A percentile compares a stretch with the other conserved stretches of the same genome.
phyloP scores from a whole-genome alignment of 208 protist species.

The Wallacemonas sp. region DNA sequence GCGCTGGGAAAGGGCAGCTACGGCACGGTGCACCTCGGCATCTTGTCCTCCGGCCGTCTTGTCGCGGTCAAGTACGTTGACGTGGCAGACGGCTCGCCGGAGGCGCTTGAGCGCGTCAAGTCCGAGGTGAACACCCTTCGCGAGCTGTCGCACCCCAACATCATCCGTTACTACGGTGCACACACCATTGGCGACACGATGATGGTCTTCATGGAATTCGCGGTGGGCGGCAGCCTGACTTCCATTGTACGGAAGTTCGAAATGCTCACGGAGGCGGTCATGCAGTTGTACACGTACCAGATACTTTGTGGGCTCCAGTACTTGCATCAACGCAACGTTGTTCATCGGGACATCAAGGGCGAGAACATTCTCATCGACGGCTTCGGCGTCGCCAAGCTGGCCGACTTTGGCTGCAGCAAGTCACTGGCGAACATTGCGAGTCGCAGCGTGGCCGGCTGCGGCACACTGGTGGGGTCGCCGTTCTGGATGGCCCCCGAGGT shows the following conservation, averaged over 20 bases:
- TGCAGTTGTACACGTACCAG: constrained; percentile 78
- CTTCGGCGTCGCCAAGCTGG: constrained; percentile 85
- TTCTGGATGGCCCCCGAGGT: constrained; percentile 91
- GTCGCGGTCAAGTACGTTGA: constrained; percentile 73
- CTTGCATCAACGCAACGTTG: constrained; percentile 82
- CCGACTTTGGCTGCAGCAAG: constrained; percentile 89
- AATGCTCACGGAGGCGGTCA: constrained; percentile 65
- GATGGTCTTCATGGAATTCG: constrained; percentile 92
- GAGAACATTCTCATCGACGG: constrained; percentile 89
- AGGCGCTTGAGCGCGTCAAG: constrained; percentile 53
- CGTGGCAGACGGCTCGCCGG: constrained; percentile 42
- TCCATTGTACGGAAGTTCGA: constrained; percentile 78
- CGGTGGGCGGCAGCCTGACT: constrained; percentile 79
- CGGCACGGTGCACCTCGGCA: constrained; percentile 65
- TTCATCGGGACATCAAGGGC: constrained; percentile 92
- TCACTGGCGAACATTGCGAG: constrained; percentile 58
- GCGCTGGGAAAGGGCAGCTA: constrained; percentile 68
- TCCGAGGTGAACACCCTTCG: constrained; percentile 73
- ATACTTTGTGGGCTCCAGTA: constrained; percentile 81
- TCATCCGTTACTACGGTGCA: constrained; percentile 82
- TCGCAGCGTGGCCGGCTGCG: constrained; percentile 54
- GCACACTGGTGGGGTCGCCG: constrained; percentile 73
- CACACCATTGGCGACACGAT: constrained; percentile 64
- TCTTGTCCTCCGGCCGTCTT: constrained; percentile 49
- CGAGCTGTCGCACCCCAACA: constrained; percentile 79